Base-by-base conservation (phyloP, 257 asterid species). In the Fraxinus pennsylvanica region DNA sequence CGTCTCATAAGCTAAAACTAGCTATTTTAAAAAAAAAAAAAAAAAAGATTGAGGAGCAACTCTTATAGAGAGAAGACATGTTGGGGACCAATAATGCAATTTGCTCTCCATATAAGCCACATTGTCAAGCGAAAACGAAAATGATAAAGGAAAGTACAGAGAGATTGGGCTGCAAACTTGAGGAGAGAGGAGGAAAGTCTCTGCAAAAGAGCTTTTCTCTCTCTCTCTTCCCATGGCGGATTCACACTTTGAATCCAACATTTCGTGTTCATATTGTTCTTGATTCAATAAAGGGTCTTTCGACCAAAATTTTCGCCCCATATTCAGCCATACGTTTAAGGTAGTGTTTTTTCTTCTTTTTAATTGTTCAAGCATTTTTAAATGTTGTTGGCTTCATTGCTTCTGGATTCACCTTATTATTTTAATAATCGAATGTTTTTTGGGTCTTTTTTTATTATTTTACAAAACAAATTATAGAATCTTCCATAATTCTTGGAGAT, bases 201-300 rank as follows among this genome's bases (percentile, higher is more conserved):
- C 85, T 82, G 84, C 80, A 68, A 79, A 74, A 81, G 81, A 86
- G 83, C 83, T 80, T 80, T 66, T 84, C 41, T 61, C 81, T 71
- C 83, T 74, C 86, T 81, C 82, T 85, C 83, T 68, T 76, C 79
- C 81, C 82, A 81, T 81, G 89, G 84, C 81, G 80, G 84, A 83
- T 85, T 79, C 84, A 78, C 71, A 75, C 82, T 45, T 83, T 76
- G 70, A 47, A 33, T 78, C 76, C 77, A 78, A 54, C 63, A 76
- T 71, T 41, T 57, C 63, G 4, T 36, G 52, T 78, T 27, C 32
- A 54, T 79, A 39, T 71, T 77, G 4, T 69, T 19, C 73, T 36
- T 41, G 72, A 19, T 61, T 77, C 30, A 52, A 68, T 57, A 32
- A 25, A 68, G 50, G 43, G 47, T 12, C 43, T 5, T 1, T 2